These are phyloP conservation scores for Termitomyces sp. DNA, from an alignment of 768 basidiomycete genomes.

Conservation along the genomic window DNA sequence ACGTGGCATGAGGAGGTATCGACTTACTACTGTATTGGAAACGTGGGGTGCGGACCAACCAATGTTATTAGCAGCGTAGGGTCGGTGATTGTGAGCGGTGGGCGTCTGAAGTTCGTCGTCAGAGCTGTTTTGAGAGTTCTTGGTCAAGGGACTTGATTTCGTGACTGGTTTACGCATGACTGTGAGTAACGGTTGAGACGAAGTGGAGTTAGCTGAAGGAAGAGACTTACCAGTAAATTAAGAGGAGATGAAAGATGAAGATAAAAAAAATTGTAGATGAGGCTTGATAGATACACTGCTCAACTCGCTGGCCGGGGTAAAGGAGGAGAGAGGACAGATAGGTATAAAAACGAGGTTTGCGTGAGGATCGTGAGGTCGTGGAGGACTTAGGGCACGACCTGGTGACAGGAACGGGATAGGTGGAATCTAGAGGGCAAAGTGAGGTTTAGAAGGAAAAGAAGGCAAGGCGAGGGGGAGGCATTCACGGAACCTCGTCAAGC, in stretches of 20 bases:
- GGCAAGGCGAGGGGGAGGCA: constrained; percentile 59
- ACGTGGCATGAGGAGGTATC: constrained; percentile 22
- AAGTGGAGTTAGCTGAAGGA: constrained; percentile 12
- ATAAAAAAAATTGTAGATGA: constrained; percentile 11
- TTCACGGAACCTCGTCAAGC: constrained; percentile 41
- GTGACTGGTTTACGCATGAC: constrained; percentile 72
- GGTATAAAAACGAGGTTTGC: constrained; percentile 48
- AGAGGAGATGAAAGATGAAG: constrained; percentile 21
- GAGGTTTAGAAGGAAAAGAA: constrained; percentile 44
- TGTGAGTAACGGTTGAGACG: constrained; percentile 25
- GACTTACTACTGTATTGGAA: constrained; percentile 39
- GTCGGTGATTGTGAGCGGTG: constrained; percentile 26
- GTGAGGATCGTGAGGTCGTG: constrained; percentile 55
- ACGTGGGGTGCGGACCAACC: constrained; percentile 48
- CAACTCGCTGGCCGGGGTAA: constrained; percentile 19
- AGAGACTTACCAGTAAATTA: constrained; percentile 39
- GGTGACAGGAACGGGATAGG: constrained; percentile 23
- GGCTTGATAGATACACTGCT: constrained; percentile 20
- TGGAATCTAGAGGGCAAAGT: constrained; percentile 23
- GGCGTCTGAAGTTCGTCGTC: constrained; percentile 31
- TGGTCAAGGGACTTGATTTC: constrained; percentile 39
- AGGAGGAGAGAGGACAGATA: constrained; percentile 26
- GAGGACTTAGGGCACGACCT: constrained; percentile 16
- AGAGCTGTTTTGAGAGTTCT: constrained; percentile 26
- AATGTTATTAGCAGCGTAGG: constrained; percentile 30